Percentiles rank a stretch among this genome's conserved stretches.
Conservation (phyloP, 1,139 yeast species). For the Hansenula sp. region DNA sequence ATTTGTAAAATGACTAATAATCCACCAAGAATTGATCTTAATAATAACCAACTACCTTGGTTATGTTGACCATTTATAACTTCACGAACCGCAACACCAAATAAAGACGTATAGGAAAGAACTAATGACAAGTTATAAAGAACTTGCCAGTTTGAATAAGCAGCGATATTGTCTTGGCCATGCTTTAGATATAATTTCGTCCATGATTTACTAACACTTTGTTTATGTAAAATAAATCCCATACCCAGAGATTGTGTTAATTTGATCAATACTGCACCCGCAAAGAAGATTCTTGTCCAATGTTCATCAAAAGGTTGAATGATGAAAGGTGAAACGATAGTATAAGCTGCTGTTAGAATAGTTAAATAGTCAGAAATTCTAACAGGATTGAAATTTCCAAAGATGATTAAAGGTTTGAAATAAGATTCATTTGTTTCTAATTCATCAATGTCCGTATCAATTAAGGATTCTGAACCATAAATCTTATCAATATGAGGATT, state of each 20-base stretch:
- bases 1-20: constrained; percentile 57
- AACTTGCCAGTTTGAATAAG: constrained; percentile 76
- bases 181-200: constrained; percentile 65
- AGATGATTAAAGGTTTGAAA: constrained; percentile 59
- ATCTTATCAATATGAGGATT: constrained; percentile 87
- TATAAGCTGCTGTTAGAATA: constrained; percentile 41
- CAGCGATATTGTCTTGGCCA: constrained; percentile 64
- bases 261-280: constrained; percentile 47
- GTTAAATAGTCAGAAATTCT: constrained; percentile 66
- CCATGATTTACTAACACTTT: constrained; percentile 61
- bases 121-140: constrained; percentile 52
- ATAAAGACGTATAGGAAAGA: constrained; percentile 36
- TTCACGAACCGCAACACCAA: constrained; percentile 32
- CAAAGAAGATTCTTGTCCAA: constrained; percentile 36
- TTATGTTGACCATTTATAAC: constrained; percentile 27
- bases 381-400: constrained; percentile 57
- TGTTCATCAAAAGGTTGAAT: constrained; percentile 30
- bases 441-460: constrained; percentile 27
- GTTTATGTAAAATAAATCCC: constrained; percentile 51
- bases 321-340: constrained; percentile 42
- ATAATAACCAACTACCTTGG: constrained; percentile 42
- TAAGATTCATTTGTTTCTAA: constrained; percentile 34
- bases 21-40: constrained; percentile 56
- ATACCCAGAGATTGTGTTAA: constrained; percentile 50
- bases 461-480: constrained; percentile 37